Evolutionary conservation across 441 rosid genomes (phyloP), one percentile per base, ranked within the genome.

Genomic region (Flueggea neowawraea): DNA sequence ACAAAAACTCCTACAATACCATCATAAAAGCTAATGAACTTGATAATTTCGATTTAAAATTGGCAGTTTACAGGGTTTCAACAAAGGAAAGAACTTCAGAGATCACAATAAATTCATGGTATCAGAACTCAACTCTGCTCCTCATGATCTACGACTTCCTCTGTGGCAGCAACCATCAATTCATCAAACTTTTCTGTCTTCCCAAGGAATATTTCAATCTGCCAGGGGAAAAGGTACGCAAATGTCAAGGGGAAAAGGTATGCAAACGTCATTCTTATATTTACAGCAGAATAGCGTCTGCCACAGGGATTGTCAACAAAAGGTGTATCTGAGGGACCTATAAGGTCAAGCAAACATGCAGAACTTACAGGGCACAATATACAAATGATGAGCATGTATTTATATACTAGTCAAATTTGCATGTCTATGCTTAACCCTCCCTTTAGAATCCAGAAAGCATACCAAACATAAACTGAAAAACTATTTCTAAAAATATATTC

Each of bases 101-200:
- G 64, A 49, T 31, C 15, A 63, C 48, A 16, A 31, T 39, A 31
- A 53, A 7, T 60, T 54, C 60, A 52, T 36, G 31, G 32, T 51
- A 43, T 50, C 17, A 52, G 28, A 60, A 68, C 72, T 79, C 71
- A 85, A 71, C 68, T 81, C 71, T 78, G 75, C 70, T 85, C 83
- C 62, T 78, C 83, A 1, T 62, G 74, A 28, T 76, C 78, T 0
- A 44, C 57, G 5, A 48, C 78, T 67, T 89, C 91, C 63, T 79
- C 91, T 12, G 55, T 43, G 49, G 82, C 86, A 52, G 91, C 88
- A 6, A 87, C 87, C 86, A 85, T 89, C 80, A 87, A 57, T 65
- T 87, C 89, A 57, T 87, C 96, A 10, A 89, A 87, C 71, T 85
- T 83, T 22, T 77, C 85, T 0, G 94, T 70, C 76, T 89, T 85